Evolutionary conservation across 805 yeast species (phyloP), one percentile per base, ranked within the genome.

Genomic region (Saccharomycopsis fibuligera): DNA sequence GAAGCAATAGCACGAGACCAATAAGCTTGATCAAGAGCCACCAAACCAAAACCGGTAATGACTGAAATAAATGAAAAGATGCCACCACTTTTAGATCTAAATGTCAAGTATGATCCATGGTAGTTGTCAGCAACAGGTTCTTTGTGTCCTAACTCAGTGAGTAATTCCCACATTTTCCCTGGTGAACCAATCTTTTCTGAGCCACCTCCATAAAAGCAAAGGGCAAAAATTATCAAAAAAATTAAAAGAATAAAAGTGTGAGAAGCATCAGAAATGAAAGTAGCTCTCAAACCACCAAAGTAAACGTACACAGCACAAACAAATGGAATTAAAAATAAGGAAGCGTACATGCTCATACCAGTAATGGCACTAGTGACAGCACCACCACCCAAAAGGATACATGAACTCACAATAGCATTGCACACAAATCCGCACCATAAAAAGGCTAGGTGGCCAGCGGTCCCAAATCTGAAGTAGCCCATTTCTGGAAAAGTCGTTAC

Each of bases 231-330:
- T 43, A 72, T 54, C 41, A 73, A 57, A 44, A 73, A 65, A 25
- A 67, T 61, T 50, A 68, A 63, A 39, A 74, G 61, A 47, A 74
- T 67, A 41, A 72, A 69, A 1, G 77, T 72, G 58, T 74, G 79
- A 16, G 68, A 64, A 58, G 74, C 75, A 58, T 76, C 80, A 12
- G 79, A 69, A 35, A 75, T 62, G 52, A 75, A 74, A 2, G 80
- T 75, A 10, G 78, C 75, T 54, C 73, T 70, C 27, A 75, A 59
- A 6, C 80, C 81, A 44, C 79, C 80, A 36, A 74, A 66, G 24
- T 68, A 64, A 3, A 78, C 75, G 56, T 75, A 76, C 16, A 74
- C 58, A 45, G 74, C 64, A 41, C 75, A 77, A n/a, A 75, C 75
- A 27, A 73, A 55, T 3, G 78, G 77, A 8, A 74, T 56, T 39